Base-by-base conservation (phyloP, 1,284 basidiomycete genomes). In the Gomphus bonarii region DNA sequence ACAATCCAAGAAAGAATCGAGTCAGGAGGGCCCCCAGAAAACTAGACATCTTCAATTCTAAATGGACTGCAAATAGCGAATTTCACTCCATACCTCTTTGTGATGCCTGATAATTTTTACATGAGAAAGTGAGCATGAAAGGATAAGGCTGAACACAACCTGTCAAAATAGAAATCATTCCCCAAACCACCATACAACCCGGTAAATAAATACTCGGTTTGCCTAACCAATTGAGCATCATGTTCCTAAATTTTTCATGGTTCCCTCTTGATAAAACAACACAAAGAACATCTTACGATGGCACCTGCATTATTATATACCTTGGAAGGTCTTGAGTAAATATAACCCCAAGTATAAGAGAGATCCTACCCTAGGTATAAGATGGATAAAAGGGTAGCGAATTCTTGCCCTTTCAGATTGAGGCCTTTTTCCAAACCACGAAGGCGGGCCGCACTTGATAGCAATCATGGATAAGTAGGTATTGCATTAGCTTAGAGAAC, bases 261-360 rank as follows among this genome's bases (percentile, higher is more conserved):
- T 16, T 20, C 18, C 10, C 12, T 16, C 25, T 7, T 36, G 50
- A 33, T 20, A 52, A 50, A 40, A 56, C 43, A 22, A 50, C 50
- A 48, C 18, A 49, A 20, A 11, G 3, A 40, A 40, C 0, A 9
- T 70, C 80, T 65, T 65, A 85, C 82, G 84, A 87, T 16, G 85
- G 86, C 53, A 87, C 78, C 67, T 91, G 88, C 82, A 88, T 87
- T 55, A 87, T 68, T 61, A 87, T 82, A 64, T 91, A 91, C 28
- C 69, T 70, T 42, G 4, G 70, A 66, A 49, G 60, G 66, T n/a
- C 22, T 48, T 40, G 8, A 33, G 9, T 16, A 11, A 10, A 25
- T 5, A 46, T 48, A 3, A 16, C 35, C 14, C 9, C 3, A 10
- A 16, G 31, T 22, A 42, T 10, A 46, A 25, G n/a, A 36, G 6